phyloP scores from a whole-genome alignment of 495 filamentous ascomycete species.

The Aspergillus sclerotiicarbonarius region DNA sequence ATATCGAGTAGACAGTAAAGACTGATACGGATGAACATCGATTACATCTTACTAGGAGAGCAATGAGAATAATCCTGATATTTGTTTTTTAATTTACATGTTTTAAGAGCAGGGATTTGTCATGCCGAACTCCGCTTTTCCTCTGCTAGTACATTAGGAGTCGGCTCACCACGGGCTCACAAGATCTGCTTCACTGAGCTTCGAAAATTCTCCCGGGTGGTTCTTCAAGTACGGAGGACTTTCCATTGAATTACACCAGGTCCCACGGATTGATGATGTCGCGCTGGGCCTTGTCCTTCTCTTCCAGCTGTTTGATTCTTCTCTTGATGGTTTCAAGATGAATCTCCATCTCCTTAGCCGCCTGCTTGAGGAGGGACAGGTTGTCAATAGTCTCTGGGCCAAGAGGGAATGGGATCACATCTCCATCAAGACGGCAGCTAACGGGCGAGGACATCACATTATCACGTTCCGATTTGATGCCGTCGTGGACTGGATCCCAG shows the following conservation, averaged over 20 bases:
- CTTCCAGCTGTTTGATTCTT: slow-evolving; percentile 1
- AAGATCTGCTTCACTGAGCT: no score
- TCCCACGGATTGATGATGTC: slow-evolving; percentile 2
- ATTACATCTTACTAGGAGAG: no score
- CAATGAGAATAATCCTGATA: no score
- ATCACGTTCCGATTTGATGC: not conserved
- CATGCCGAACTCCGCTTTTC: no score
- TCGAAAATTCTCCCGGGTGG: no score
- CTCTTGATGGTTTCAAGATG: slow-evolving; percentile 2
- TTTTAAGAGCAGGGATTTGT: no score
- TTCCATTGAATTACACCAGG: not conserved
- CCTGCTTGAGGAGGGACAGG: not conserved
- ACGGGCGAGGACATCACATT: not conserved
- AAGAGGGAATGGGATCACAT: slow-evolving; percentile 11
- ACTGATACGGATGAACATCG: no score
- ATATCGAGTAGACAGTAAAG: no score
- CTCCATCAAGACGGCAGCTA: not conserved
- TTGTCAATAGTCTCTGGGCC: slow-evolving; percentile 6
- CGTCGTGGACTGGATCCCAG: not conserved
- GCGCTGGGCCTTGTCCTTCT: not conserved
- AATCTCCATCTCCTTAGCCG: not conserved
- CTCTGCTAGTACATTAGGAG: no score
- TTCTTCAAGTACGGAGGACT: no score
- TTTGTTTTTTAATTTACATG: no score
- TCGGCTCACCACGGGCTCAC: no score